phyloP scores from a whole-genome alignment of 1,284 basidiomycete species.

The Pyrrhoderma noxium region DNA sequence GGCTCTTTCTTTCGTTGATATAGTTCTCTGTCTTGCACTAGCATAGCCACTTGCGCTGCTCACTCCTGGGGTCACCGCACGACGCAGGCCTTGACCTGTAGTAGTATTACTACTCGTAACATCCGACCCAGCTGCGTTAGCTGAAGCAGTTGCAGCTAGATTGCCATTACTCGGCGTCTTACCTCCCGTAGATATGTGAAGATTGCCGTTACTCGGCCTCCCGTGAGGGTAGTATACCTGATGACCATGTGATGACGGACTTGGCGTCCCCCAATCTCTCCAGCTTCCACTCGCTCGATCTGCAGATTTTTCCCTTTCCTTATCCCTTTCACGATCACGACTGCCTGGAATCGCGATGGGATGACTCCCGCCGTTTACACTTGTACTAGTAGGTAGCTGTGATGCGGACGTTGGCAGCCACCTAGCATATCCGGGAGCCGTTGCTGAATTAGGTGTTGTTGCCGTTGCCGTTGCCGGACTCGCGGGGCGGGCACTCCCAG shows the following conservation, averaged over 20 bases:
- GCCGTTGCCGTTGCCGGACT: conserved; percentile 6
- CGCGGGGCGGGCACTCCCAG: conserved; percentile 12
- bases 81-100: neutral
- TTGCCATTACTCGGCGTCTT: conserved; percentile 8
- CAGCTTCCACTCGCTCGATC: conserved; percentile 13
- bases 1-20: neutral
- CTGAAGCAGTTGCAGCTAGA: neutral
- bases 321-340: neutral
- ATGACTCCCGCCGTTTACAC: neutral
- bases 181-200: neutral
- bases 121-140: neutral
- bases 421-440: neutral
- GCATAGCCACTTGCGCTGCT: conserved; percentile 11
- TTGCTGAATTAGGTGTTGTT: too few species aligned
- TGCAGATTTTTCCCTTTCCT: neutral
- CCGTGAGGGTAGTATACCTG: neutral
- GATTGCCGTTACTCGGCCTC: conserved; percentile 5
- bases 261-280: conserved; percentile 11
- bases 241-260: neutral
- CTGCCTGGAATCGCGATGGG: conserved; percentile 9
- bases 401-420: conserved; percentile 10
- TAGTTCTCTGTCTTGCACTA: conserved; percentile 4
- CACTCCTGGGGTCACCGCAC: conserved; percentile 10
- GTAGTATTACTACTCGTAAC: conserved; percentile 1
- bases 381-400: neutral